Base-by-base conservation (phyloP, 176 grass and related monocot species). In the bread wheat (Triticum aestivum) region DNA sequence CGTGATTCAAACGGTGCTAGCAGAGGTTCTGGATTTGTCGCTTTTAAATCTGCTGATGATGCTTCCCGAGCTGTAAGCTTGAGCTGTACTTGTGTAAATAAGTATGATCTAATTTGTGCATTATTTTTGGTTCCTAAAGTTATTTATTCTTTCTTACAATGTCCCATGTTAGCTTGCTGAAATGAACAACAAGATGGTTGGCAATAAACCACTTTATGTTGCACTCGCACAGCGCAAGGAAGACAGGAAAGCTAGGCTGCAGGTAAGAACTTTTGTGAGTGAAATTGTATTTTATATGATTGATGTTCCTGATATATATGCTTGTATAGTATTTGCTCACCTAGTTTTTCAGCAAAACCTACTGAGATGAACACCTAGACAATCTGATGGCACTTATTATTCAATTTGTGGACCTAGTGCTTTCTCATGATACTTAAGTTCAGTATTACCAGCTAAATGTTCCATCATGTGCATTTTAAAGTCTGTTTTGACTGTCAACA, bases 11-110 rank as follows among this genome's bases (percentile, higher is more conserved):
- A 89, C 81, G 97, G 92, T 80, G 78, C 83, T 39, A 99, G 97
- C 79, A 92, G 88, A 84, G 97, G 97, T 77, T 92, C 92, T 87
- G 97, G 94, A 65, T 99, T 99, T 96, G 97, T 99, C 82, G 88
- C 92, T 38, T 99, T 99, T 77, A 87, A 91, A 89, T 93, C 92
- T 70, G 70, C 89, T 44, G 92, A 94, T 78, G 90, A 94, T 89
- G 97, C 94, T 72, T 85, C 85, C 33, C 80, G 83, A 86, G 97
- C 97, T 73, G 97, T 99, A 93, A 90, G 94, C 58, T 76, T 38
- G 62, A 13, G 26, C 52, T 83, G 11, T 32, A 69, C 61, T 73
- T 18, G 32, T 56, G 52, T 75, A 27, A 11, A 62, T 49, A 9
- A 20, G 51, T 42, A 6, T 44, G 54, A 33, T 86, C 68, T 86